A percentile compares a stretch with the other conserved stretches of the same genome.
phyloP scores from a whole-genome alignment of 192 early-diverging fungal genomes.

The Pilobolus umbonatus region DNA sequence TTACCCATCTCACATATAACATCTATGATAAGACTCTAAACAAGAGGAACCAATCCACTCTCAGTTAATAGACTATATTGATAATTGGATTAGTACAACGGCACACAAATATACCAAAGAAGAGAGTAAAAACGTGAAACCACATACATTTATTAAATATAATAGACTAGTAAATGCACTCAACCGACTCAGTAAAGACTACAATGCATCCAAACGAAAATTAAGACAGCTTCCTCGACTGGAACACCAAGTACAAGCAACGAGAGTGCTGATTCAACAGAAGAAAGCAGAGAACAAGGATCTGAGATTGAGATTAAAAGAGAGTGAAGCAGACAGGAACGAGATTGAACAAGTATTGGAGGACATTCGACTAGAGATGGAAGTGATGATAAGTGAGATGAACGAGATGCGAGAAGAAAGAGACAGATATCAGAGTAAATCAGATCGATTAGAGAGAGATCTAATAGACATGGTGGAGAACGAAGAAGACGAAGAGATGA shows the following conservation, averaged over 20 bases:
- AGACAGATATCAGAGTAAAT: background rate
- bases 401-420: slow-evolving; percentile 1
- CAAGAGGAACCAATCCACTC: too few species aligned
- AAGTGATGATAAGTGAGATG: slow-evolving; percentile 14
- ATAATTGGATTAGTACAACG: too few species aligned
- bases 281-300: background rate
- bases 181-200: too few species aligned
- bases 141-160: background rate
- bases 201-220: background rate
- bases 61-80: too few species aligned
- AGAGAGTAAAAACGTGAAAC: too few species aligned
- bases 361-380: slow-evolving; percentile 11
- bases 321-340: background rate
- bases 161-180: background rate
- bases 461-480: slow-evolving; percentile 1
- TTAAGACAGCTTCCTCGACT: background rate
- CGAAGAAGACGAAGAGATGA: background rate
- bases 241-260: background rate
- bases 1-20: too few species aligned
- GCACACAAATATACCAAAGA: too few species aligned
- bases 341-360: slow-evolving; percentile 13
- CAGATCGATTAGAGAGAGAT: background rate
- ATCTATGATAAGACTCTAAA: too few species aligned
- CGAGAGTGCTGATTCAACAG: background rate
- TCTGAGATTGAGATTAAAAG: background rate